Percentiles rank a stretch among this genome's conserved stretches.
Conservation (phyloP, 2,329 filamentous ascomycete species). For the Chrysoporthe austroafricana region DNA sequence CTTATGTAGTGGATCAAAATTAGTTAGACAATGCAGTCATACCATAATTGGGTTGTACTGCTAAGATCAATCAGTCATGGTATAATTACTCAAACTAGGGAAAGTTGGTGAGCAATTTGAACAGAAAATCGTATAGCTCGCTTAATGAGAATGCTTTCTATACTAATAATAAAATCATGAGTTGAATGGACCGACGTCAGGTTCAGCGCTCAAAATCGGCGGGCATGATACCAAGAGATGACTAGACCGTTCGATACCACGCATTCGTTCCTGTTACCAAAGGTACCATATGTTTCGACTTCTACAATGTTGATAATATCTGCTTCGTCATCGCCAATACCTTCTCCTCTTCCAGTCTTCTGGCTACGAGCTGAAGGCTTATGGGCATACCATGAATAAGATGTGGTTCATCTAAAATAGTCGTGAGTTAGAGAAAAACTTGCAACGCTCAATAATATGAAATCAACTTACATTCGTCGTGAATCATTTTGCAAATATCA, state of each 20-base stretch:
- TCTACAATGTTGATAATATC: conserved; percentile 29
- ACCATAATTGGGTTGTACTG: too few relatives aligned
- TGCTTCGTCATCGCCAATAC: conserved; percentile 39
- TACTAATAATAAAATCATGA: too few relatives aligned
- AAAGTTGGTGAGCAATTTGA: too few relatives aligned
- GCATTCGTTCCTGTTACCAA: not conserved
- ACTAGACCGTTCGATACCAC: not conserved
- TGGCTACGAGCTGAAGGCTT: conserved; percentile 45
- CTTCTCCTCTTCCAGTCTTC: conserved; percentile 48
- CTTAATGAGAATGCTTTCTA: too few relatives aligned
- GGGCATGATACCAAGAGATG: too few relatives aligned
- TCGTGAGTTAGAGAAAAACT: not conserved
- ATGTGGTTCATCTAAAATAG: conserved; percentile 42
- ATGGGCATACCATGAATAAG: conserved; percentile 48
- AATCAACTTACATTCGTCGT: conserved; percentile 46
- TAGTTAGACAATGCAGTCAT: too few relatives aligned
- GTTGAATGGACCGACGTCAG: too few relatives aligned
- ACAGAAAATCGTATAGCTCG: too few relatives aligned
- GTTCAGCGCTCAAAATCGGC: too few relatives aligned
- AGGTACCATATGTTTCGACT: not conserved
- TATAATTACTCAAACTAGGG: too few relatives aligned
- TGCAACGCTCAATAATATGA: not conserved
- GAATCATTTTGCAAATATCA: conserved; percentile 42
- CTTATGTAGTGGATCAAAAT: too few relatives aligned
- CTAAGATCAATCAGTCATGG: too few relatives aligned